Conservation (phyloP, 371 early-diverging fungal genomes). For the Spiromyces aspiralis region DNA sequence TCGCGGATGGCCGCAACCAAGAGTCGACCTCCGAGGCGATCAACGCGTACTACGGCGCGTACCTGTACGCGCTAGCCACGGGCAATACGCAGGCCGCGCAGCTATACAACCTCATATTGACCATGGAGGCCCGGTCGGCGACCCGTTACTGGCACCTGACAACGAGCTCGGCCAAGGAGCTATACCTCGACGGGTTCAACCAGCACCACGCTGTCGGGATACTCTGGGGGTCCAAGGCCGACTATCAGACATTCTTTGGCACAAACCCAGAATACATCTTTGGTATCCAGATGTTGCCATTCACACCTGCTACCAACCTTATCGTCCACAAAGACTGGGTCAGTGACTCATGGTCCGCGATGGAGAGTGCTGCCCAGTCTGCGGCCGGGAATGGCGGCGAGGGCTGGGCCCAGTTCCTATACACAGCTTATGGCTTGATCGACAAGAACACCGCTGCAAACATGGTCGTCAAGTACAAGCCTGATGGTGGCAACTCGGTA, state of each 20-base stretch:
- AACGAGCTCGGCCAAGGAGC: conserved; percentile 4
- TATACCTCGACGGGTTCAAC: conserved; percentile 25
- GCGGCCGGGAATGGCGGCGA: background rate
- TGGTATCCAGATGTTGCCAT: conserved; percentile 65
- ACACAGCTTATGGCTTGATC: conserved; percentile 19
- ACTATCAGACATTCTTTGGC: conserved; percentile 52
- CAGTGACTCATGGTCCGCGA: conserved; percentile 16
- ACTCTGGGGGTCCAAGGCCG: conserved; percentile 51
- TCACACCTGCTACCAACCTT: conserved; percentile 40
- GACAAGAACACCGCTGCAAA: conserved; percentile 12
- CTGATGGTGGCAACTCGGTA: conserved; percentile 27
- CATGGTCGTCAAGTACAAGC: conserved; percentile 3
- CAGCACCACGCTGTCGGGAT: conserved; percentile 52
- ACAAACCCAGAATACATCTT: conserved; percentile 47
- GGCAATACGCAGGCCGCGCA: conserved; percentile 20
- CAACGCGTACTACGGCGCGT: conserved; percentile 52
- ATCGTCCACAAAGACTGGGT: conserved; percentile 20
- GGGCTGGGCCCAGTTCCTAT: conserved; percentile 25
- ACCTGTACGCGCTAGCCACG: conserved; percentile 39
- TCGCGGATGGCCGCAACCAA: conserved; percentile 57
- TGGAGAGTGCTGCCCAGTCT: conserved; percentile 5
- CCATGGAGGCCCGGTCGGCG: conserved; percentile 35
- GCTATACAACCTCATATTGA: conserved; percentile 9
- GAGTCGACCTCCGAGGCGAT: conserved; percentile 60
- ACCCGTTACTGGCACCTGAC: conserved; percentile 40